phyloP scores from a whole-genome alignment of 2,329 filamentous ascomycete genomes.

The Neoascochyta sp. region DNA sequence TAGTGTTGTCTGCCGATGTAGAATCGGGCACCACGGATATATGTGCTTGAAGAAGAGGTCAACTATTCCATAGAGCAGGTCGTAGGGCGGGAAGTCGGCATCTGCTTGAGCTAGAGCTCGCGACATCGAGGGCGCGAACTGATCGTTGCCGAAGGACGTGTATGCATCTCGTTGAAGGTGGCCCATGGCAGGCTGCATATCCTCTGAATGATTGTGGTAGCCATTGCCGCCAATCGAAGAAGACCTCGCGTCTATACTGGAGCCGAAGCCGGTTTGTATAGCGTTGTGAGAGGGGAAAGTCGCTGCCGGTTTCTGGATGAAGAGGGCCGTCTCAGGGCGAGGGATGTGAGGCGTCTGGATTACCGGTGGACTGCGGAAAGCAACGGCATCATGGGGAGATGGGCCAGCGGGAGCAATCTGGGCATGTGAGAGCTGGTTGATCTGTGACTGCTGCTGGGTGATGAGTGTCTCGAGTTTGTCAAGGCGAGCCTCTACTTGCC shows the following conservation, averaged over 20 bases:
- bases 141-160: constrained; percentile 26
- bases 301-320: constrained; percentile 43
- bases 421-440: constrained; percentile 42
- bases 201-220: constrained; percentile 26
- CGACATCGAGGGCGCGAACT: constrained; percentile 27
- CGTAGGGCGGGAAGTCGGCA: constrained; percentile 56
- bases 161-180: constrained; percentile 30
- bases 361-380: constrained; percentile 36
- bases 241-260: constrained; percentile 35
- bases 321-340: constrained; percentile 45
- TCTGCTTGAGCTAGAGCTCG: constrained; percentile 31
- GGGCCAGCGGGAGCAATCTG: constrained; percentile 20
- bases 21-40: constrained; percentile 73
- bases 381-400: constrained; percentile 30
- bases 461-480: constrained; percentile 48
- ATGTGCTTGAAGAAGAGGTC: constrained; percentile 63
- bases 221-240: constrained; percentile 26
- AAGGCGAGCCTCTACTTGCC: constrained; percentile 5
- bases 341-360: constrained; percentile 42
- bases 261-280: constrained; percentile 30
- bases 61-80: constrained; percentile 57
- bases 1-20: constrained; percentile 79
- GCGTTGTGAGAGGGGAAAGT: constrained; percentile 34
- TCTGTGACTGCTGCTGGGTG: constrained; percentile 45
- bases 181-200: constrained; percentile 19